phyloP scores from a whole-genome alignment of 2,329 filamentous ascomycete species.

The Colletotrichum viniferum region DNA sequence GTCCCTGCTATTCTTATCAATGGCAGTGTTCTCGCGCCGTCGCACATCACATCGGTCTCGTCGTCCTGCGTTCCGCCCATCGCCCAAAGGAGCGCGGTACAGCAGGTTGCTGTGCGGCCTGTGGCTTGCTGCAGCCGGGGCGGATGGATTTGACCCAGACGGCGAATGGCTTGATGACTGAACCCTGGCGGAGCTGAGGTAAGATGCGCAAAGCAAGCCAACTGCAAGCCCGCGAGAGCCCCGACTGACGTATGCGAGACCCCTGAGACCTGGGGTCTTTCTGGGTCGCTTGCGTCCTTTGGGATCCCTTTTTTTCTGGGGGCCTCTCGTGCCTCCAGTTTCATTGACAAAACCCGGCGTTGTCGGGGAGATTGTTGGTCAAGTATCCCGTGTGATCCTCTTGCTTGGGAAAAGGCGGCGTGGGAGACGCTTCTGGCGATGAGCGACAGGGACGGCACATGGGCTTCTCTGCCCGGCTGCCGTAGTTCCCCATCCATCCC shows the following conservation, averaged over 20 bases:
- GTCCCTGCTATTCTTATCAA: background rate
- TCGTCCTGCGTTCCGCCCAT: background rate
- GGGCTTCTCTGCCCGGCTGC: background rate
- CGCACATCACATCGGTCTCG: background rate
- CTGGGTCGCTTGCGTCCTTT: background rate
- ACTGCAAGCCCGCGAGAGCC: background rate
- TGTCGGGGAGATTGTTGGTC: conserved; percentile 3
- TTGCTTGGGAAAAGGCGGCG: background rate
- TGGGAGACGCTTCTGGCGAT: conserved; percentile 4
- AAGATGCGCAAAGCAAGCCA: background rate
- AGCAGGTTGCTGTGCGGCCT: background rate
- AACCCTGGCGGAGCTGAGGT: conserved; percentile 10
- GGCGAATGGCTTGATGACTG: conserved; percentile 1
- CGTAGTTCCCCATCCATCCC: background rate
- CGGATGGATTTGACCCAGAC: background rate
- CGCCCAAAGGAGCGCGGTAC: conserved; percentile 8
- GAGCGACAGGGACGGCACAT: conserved; percentile 22
- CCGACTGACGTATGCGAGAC: conserved; percentile 15
- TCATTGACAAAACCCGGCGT: conserved; percentile 6
- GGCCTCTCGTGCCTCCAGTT: background rate
- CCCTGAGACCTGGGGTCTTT: conserved; percentile 1
- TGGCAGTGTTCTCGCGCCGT: background rate
- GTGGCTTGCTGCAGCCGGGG: conserved; percentile 14
- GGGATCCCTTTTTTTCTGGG: background rate
- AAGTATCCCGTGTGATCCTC: background rate